Conservation (phyloP, 2,329 filamentous ascomycete species). For the Trichoderma citrinoviride region DNA sequence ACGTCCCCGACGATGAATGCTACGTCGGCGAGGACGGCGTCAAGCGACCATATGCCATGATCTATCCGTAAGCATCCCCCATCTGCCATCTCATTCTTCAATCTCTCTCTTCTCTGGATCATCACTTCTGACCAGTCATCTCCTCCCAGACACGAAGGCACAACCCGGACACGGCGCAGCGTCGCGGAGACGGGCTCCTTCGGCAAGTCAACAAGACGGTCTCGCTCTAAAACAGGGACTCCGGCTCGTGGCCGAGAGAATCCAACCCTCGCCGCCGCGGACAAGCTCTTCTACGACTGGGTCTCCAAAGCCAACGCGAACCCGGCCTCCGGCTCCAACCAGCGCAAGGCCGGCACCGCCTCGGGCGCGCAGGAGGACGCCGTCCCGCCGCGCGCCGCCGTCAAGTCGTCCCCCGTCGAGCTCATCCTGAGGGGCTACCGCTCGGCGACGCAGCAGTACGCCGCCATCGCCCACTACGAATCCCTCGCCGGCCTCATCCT, state of each 20-base stretch:
- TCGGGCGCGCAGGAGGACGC: constrained; percentile 42
- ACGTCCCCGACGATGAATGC: constrained; percentile 66
- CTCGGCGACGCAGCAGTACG: constrained; percentile 67
- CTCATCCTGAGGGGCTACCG: constrained; percentile 81
- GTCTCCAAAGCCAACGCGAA: constrained; percentile 43
- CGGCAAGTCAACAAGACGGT: constrained; percentile 63
- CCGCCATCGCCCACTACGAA: constrained; percentile 86
- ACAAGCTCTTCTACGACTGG: constrained; percentile 61
- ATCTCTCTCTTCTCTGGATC: background rate
- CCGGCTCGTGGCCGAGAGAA: constrained; percentile 56
- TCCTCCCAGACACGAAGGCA: constrained; percentile 41
- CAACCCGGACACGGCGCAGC: constrained; percentile 49
- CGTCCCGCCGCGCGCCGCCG: constrained; percentile 33
- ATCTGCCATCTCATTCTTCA: background rate
- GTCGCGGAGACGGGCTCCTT: constrained; percentile 63
- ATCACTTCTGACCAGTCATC: background rate
- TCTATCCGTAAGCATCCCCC: constrained; percentile 54
- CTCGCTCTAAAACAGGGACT: constrained; percentile 60
- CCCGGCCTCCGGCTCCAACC: constrained; percentile 25
- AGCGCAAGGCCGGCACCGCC: constrained; percentile 39
- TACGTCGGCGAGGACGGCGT: constrained; percentile 65
- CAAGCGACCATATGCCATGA: constrained; percentile 64
- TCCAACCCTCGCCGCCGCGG: constrained; percentile 59
- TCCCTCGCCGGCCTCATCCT: constrained; percentile 81
- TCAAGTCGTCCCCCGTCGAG: constrained; percentile 58